Conservation (phyloP, 2,329 filamentous ascomycete species). For the Trichophaea hybrida region DNA sequence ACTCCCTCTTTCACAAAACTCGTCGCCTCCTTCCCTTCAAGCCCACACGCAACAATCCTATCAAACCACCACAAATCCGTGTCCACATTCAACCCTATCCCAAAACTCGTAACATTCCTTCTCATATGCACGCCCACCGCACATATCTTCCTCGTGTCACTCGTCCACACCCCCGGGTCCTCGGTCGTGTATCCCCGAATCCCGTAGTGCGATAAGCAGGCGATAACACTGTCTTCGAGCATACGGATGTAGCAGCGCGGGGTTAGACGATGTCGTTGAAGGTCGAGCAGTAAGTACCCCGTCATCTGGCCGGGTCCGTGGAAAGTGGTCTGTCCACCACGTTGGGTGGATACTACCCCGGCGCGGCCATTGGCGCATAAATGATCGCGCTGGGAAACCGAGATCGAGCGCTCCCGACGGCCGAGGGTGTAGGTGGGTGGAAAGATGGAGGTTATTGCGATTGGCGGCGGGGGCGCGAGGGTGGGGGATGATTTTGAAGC, state of each 20-base stretch:
- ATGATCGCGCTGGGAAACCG: conserved; percentile 34
- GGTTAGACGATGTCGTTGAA: conserved; percentile 51
- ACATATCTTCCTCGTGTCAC: conserved; percentile 54
- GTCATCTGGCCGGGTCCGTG: conserved; percentile 89
- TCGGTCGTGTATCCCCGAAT: conserved; percentile 50
- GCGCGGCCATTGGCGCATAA: conserved; percentile 36
- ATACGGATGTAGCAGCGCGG: conserved; percentile 64
- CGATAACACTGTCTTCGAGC: conserved; percentile 62
- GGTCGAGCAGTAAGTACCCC: conserved; percentile 80
- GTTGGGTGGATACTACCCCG: conserved; percentile 54
- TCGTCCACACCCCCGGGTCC: conserved; percentile 70
- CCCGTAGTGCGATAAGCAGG: conserved; percentile 45
- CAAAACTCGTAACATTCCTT: conserved; percentile 68
- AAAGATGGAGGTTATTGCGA: conserved; percentile 59
- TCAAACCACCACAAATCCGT: conserved; percentile 50
- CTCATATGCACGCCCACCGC: conserved; percentile 85
- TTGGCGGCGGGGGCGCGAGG: conserved; percentile 44
- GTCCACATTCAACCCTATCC: conserved; percentile 64
- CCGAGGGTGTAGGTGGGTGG: conserved; percentile 85
- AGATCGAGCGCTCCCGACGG: conserved; percentile 53
- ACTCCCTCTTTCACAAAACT: conserved; percentile 48
- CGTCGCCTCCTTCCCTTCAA: conserved; percentile 67
- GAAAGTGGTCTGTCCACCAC: conserved; percentile 86
- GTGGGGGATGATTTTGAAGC: conserved; percentile 6
- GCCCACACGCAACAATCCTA: conserved; percentile 78